phyloP scores from a whole-genome alignment of 2,329 filamentous ascomycete species.

The Teratosphaeriaceae sp. region DNA sequence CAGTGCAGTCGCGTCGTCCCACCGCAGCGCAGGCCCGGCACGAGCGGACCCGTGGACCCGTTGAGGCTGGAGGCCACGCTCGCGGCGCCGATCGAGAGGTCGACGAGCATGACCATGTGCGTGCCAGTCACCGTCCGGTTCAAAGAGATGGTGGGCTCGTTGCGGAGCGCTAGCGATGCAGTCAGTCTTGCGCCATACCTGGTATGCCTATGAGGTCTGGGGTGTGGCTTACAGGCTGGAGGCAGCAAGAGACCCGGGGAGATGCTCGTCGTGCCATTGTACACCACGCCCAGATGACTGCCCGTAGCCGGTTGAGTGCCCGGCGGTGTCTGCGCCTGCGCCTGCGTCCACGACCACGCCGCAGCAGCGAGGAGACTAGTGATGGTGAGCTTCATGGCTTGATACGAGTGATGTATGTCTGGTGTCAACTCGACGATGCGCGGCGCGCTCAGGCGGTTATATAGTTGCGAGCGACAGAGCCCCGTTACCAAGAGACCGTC shows the following conservation, averaged over 20 bases:
- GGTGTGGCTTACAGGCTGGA: not conserved
- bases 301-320: slow-evolving; percentile 3
- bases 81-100: slow-evolving; percentile 18
- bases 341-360: too few relatives aligned
- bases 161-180: slow-evolving; percentile 9
- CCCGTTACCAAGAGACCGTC: too few relatives aligned
- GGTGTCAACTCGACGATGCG: too few relatives aligned
- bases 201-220: not conserved
- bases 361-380: too few relatives aligned
- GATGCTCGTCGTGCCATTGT: slow-evolving; percentile 2
- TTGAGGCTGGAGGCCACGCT: slow-evolving; percentile 5
- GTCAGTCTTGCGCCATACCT: not conserved
- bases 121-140: slow-evolving; percentile 8
- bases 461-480: too few relatives aligned
- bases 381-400: too few relatives aligned
- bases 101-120: slow-evolving; percentile 22
- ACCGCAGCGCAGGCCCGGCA: slow-evolving; percentile 17
- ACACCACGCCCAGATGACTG: slow-evolving; percentile 1
- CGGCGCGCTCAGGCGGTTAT: too few relatives aligned
- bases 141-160: slow-evolving; percentile 7
- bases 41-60: slow-evolving; percentile 14
- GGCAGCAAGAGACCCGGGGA: slow-evolving; percentile 6
- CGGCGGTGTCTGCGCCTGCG: slow-evolving; percentile 5
- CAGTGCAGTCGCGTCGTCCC: slow-evolving; percentile 27
- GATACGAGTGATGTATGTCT: too few relatives aligned